Conservation (phyloP, 306 rosid genomes). For the Nissolia schottii region DNA sequence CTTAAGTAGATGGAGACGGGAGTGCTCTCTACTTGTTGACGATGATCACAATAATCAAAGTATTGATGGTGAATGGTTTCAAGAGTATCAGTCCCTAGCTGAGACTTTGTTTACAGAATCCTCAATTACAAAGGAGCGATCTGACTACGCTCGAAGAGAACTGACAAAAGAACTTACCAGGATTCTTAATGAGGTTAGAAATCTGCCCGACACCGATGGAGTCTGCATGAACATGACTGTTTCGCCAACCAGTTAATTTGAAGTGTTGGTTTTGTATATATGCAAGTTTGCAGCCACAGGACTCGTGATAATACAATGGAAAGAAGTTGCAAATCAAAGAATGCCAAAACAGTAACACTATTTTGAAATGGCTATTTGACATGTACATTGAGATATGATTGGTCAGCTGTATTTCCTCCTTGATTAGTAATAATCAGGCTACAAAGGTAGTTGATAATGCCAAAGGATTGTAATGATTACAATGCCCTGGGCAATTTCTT, state of each 20-base stretch:
- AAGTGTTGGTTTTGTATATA: constrained; percentile 19
- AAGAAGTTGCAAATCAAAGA: background rate
- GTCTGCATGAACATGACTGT: constrained; percentile 61
- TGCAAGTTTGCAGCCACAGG: constrained; percentile 25
- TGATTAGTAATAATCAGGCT: background rate
- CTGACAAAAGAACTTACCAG: constrained; percentile 64
- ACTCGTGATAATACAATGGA: background rate
- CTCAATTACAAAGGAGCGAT: constrained; percentile 72
- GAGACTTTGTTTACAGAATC: constrained; percentile 79
- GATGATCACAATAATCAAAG: constrained; percentile 38
- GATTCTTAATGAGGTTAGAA: constrained; percentile 78
- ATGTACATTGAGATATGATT: constrained; percentile 1
- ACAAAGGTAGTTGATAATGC: constrained; percentile 15
- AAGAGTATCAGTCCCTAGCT: constrained; percentile 64
- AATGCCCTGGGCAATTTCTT: background rate
- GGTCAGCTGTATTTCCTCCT: constrained; percentile 1
- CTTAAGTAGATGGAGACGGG: constrained; percentile 71
- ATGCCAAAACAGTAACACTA: background rate
- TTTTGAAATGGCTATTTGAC: background rate
- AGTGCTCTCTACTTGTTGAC: constrained; percentile 46
- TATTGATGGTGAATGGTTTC: constrained; percentile 65
- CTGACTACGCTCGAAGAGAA: constrained; percentile 62
- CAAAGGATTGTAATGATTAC: background rate
- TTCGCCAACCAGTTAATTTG: constrained; percentile 49
- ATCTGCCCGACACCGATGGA: constrained; percentile 66